Conservation (phyloP, 2,329 filamentous ascomycete species). For the Aspergillus awamori region DNA sequence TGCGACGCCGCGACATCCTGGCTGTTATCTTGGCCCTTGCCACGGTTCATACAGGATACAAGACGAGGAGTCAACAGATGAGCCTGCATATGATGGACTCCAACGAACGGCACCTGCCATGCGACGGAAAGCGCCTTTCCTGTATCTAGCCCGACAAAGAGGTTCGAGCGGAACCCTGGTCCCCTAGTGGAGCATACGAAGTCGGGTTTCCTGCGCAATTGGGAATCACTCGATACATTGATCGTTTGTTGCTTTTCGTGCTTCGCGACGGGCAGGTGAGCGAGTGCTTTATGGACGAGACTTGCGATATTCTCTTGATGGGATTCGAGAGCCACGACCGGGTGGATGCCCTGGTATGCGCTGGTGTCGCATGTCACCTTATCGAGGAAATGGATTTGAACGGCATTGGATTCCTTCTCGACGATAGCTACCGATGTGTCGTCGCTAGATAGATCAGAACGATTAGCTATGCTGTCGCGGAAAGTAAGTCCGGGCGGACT, state of each 20-base stretch:
- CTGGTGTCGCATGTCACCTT: constrained; percentile 81
- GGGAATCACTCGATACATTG: constrained; percentile 25
- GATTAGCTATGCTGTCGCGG: neutral
- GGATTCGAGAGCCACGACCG: constrained; percentile 71
- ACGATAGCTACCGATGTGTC: constrained; percentile 89
- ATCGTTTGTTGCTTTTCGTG: constrained; percentile 18
- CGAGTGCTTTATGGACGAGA: constrained; percentile 68
- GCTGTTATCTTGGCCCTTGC: constrained; percentile 12
- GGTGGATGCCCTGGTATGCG: constrained; percentile 76
- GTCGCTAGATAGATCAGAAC: constrained; percentile 58
- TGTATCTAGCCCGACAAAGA: constrained; percentile 76
- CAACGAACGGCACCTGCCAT: constrained; percentile 80
- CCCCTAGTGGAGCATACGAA: constrained; percentile 89
- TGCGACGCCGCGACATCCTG: constrained; percentile 9
- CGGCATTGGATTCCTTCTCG: constrained; percentile 54
- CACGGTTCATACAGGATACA: constrained; percentile 60
- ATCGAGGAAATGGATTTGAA: constrained; percentile 73
- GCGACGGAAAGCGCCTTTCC: constrained; percentile 86
- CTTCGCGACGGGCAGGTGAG: constrained; percentile 52
- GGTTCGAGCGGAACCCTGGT: constrained; percentile 80
- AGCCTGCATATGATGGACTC: constrained; percentile 96
- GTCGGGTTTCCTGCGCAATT: constrained; percentile 62
- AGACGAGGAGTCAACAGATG: constrained; percentile 88
- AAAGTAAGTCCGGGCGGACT: neutral
- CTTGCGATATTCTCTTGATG: constrained; percentile 72